Evolutionary conservation across 169 alveolate genomes (phyloP).

Genomic region (Plasmodium sp.): DNA sequence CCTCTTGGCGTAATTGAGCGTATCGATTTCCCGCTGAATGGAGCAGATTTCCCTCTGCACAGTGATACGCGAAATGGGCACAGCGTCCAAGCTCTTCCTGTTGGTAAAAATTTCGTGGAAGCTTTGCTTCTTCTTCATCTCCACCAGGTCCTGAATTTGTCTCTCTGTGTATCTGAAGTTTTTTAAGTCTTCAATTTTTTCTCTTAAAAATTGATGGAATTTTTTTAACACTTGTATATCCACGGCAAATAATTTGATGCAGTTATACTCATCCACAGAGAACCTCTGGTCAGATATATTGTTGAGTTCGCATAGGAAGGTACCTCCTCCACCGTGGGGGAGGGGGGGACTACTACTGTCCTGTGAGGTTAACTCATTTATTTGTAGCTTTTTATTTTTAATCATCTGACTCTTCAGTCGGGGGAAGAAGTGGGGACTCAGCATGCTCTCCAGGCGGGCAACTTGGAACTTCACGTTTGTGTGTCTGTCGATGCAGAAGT

Average conservation of each 20-base stretch:
- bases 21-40: constrained; percentile 57
- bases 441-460: constrained; percentile 38
- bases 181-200: constrained; percentile 70
- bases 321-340: background rate
- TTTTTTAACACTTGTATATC: constrained; percentile 34
- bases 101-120: constrained; percentile 46
- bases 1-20: constrained; percentile 21
- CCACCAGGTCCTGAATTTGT: constrained; percentile 55
- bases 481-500: constrained; percentile 54
- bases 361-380: background rate
- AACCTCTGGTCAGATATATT: constrained; percentile 49
- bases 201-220: constrained; percentile 37
- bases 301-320: constrained; percentile 39
- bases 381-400: constrained; percentile 31
- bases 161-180: constrained; percentile 60
- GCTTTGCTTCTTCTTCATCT: constrained; percentile 51
- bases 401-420: constrained; percentile 28
- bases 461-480: constrained; percentile 54
- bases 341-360: background rate
- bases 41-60: constrained; percentile 68
- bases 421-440: constrained; percentile 5
- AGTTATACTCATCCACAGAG: constrained; percentile 59
- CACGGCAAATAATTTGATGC: constrained; percentile 43
- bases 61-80: constrained; percentile 49
- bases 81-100: constrained; percentile 34